These are phyloP conservation scores for Thermomyces lanuginosus DNA, from an alignment of 2,329 filamentous ascomycete genomes.

Conservation along the genomic window DNA sequence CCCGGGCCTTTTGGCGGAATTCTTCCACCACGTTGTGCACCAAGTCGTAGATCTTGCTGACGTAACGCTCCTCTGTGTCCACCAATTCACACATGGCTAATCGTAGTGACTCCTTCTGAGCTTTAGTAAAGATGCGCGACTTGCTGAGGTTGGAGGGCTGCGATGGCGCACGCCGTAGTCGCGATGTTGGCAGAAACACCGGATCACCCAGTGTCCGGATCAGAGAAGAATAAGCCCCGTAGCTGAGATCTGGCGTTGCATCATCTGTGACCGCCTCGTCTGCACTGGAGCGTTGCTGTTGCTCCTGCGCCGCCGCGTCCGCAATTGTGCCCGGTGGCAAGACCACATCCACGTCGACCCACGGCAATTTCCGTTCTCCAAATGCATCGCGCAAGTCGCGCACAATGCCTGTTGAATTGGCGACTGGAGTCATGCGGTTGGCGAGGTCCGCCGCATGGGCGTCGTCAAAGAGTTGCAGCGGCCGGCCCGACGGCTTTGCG, in stretches of 20 bases:
- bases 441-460: conserved; percentile 86
- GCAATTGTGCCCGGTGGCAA: conserved; percentile 60
- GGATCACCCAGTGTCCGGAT: conserved; percentile 68
- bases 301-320: conserved; percentile 43
- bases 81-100: conserved; percentile 82
- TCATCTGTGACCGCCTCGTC: conserved; percentile 17
- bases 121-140: conserved; percentile 58
- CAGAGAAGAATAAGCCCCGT: conserved; percentile 60
- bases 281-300: conserved; percentile 43
- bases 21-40: conserved; percentile 67
- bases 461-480: conserved; percentile 63
- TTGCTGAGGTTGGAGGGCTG: conserved; percentile 67
- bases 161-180: conserved; percentile 69
- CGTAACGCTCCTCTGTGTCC: conserved; percentile 87
- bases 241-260: conserved; percentile 31
- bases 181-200: conserved; percentile 72
- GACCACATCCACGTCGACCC: conserved; percentile 75
- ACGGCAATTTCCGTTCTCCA: conserved; percentile 65
- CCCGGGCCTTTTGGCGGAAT: conserved; percentile 54
- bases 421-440: conserved; percentile 65
- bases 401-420: conserved; percentile 58
- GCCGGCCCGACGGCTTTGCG: conserved; percentile 42
- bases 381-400: conserved; percentile 58
- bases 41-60: conserved; percentile 70
- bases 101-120: conserved; percentile 69